Percentiles rank a stretch among this genome's conserved stretches.
Evolutionary conservation across 768 basidiomycete species (phyloP).

Genomic region (Suillus hirtellus): DNA sequence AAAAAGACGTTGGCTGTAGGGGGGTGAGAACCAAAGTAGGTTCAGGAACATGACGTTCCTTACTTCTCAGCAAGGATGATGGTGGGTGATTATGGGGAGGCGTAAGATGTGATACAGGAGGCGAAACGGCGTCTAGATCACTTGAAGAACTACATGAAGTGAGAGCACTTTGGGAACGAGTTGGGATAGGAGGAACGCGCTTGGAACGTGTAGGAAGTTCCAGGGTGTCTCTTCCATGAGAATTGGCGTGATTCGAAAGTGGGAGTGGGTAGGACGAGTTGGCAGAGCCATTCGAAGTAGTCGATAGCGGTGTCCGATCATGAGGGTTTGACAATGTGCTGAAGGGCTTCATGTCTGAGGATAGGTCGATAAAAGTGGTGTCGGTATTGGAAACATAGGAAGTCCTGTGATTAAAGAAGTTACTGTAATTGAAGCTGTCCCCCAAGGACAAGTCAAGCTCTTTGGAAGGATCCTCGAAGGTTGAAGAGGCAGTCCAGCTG

Average conservation of each 20-base stretch:
- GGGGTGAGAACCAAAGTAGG: constrained; percentile 20
- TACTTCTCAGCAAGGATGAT: constrained; percentile 25
- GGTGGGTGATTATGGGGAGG: constrained; percentile 32
- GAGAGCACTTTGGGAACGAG: constrained; percentile 23
- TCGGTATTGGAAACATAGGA: constrained; percentile 22
- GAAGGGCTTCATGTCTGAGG: constrained; percentile 25
- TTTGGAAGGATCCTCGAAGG: constrained; percentile 39
- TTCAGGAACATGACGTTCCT: constrained; percentile 29
- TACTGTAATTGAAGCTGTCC: constrained; percentile 35
- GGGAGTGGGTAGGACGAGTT: constrained; percentile 22
- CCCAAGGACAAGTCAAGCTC: constrained; percentile 37
- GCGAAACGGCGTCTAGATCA: constrained; percentile 20
- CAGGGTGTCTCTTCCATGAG: constrained; percentile 18
- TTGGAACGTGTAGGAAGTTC: constrained; percentile 28
- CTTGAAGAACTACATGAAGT: constrained; percentile 31
- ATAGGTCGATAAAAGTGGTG: constrained; percentile 32
- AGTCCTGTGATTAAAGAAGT: constrained; percentile 31
- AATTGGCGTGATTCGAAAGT: constrained; percentile 20
- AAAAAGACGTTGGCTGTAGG: constrained; percentile 22
- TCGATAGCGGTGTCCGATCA: constrained; percentile 23
- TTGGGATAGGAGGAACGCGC: constrained; percentile 23
- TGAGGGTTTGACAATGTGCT: constrained; percentile 23
- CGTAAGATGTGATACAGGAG: constrained; percentile 20
- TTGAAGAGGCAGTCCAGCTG: constrained; percentile 47
- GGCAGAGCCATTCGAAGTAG: constrained; percentile 28